Conservation (phyloP, 805 yeast genomes). For the Candida jianshihensis region DNA sequence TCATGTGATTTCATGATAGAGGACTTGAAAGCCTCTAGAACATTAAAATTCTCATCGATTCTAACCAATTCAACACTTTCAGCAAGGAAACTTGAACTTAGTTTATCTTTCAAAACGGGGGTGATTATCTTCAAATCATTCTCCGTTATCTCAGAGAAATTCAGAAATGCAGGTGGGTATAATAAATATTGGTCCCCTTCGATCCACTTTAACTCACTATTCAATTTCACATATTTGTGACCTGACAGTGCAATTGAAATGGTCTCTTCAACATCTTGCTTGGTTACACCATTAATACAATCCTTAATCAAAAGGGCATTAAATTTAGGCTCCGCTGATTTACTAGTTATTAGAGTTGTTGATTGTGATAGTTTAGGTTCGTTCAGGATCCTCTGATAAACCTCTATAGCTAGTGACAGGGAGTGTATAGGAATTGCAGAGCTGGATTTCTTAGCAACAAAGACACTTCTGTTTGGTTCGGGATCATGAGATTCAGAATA, state of each 20-base stretch:
- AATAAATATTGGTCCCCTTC: constrained; percentile 35
- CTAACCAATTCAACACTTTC: constrained; percentile 40
- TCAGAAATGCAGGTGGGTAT: constrained; percentile 28
- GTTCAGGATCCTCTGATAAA: constrained; percentile 27
- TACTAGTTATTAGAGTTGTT: neutral
- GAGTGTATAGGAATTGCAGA: constrained; percentile 36
- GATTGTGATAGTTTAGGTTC: constrained; percentile 2
- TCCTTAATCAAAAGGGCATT: constrained; percentile 53
- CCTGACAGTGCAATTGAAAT: constrained; percentile 9
- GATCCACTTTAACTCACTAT: constrained; percentile 31
- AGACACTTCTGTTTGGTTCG: constrained; percentile 74
- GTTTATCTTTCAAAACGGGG: constrained; percentile 27
- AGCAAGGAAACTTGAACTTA: constrained; percentile 38
- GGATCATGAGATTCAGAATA: constrained; percentile 72
- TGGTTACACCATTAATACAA: constrained; percentile 45
- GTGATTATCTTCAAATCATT: constrained; percentile 34
- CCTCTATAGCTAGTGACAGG: constrained; percentile 37
- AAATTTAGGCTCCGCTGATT: constrained; percentile 11
- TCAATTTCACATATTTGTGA: constrained; percentile 13
- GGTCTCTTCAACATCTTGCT: constrained; percentile 23
- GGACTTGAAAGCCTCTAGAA: neutral
- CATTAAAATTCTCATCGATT: constrained; percentile 24
- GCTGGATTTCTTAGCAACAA: constrained; percentile 34
- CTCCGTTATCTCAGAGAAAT: constrained; percentile 32
- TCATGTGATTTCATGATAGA: too few species aligned